A percentile compares a stretch with the other conserved stretches of the same genome.
Conservation (phyloP, 345 rosid species). For the Jatropha curcas region DNA sequence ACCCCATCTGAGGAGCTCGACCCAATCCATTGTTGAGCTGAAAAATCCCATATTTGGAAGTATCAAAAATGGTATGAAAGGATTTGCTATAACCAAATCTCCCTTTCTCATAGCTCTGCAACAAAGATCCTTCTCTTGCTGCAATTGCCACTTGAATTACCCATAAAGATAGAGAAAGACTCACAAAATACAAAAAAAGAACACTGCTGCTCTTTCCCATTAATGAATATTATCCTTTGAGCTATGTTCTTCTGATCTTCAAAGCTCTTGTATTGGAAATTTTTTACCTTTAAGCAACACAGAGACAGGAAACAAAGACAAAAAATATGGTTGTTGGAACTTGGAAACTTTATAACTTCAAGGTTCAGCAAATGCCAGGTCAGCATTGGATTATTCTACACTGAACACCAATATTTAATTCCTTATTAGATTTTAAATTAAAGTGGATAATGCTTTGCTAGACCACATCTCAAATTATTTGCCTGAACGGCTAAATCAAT, state of each 20-base stretch:
- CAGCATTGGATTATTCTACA: no score
- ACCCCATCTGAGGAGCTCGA: slow-evolving; percentile 98
- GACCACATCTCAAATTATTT: no score
- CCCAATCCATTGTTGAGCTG: slow-evolving; percentile 89
- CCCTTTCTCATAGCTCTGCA: slow-evolving; percentile 36
- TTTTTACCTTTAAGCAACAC: background rate
- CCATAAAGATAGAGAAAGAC: slow-evolving; percentile 11
- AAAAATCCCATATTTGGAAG: slow-evolving; percentile 70
- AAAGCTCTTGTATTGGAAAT: background rate
- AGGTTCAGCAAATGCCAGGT: no score
- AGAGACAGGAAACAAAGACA: background rate
- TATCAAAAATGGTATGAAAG: slow-evolving; percentile 54
- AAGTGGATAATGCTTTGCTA: no score
- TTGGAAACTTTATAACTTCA: no score
- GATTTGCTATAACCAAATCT: slow-evolving; percentile 43
- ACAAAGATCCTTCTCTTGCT: slow-evolving; percentile 43
- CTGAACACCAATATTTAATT: no score
- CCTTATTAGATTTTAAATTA: no score
- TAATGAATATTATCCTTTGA: background rate
- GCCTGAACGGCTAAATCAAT: no score
- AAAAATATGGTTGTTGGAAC: no score
- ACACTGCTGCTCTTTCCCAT: slow-evolving; percentile 18
- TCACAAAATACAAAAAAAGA: background rate
- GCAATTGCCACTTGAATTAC: slow-evolving; percentile 35
- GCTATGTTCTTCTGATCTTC: background rate